Percentiles rank a stretch among this genome's conserved stretches.
Evolutionary conservation across 352 stramenopile genomes (phyloP).

Genomic region (Phytophthora hibernalis): DNA sequence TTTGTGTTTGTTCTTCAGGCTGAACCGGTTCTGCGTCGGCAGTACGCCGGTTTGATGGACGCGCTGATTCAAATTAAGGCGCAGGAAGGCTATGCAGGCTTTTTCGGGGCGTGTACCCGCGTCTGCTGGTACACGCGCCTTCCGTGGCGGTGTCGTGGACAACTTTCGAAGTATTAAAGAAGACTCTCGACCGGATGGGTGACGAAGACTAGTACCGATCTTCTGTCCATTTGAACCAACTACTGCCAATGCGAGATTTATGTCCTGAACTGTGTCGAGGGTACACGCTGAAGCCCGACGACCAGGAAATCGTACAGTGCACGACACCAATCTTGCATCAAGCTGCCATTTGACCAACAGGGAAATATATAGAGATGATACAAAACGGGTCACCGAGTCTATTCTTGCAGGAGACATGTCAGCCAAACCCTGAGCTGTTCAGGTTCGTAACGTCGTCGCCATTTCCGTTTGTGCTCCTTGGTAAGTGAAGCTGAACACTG

Average conservation of each 20-base stretch:
- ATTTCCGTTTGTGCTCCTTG: constrained; percentile 11
- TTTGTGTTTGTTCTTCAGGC: constrained; percentile 16
- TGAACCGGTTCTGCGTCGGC: constrained; percentile 63
- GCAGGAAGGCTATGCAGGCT: constrained; percentile 93
- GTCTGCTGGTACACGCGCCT: constrained; percentile 96
- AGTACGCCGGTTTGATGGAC: constrained; percentile 81
- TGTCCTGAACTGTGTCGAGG: constrained; percentile 28
- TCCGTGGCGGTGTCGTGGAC: constrained; percentile 99
- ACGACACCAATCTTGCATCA: constrained; percentile 14
- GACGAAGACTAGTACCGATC: constrained; percentile 34
- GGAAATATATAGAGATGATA: constrained; percentile 58
- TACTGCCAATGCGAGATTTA: constrained; percentile 27
- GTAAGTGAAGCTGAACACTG: constrained; percentile 15
- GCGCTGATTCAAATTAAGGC: constrained; percentile 89
- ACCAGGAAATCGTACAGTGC: constrained; percentile 11
- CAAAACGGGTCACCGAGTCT: constrained; percentile 26
- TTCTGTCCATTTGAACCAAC: constrained; percentile 34
- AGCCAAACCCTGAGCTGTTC: constrained; percentile 2
- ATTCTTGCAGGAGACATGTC: constrained; percentile 33
- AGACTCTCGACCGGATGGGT: constrained; percentile 71
- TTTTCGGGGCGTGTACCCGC: constrained; percentile 96
- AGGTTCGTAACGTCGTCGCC: constrained; percentile 21
- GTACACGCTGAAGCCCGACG: constrained; percentile 13
- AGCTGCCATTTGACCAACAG: constrained; percentile 30
- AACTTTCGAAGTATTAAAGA: constrained; percentile 97